Percentiles rank a stretch among this genome's conserved stretches.
These are phyloP conservation scores for Esteya vermicola DNA, from an alignment of 2,329 filamentous ascomycete genomes.

Conservation along the genomic window DNA sequence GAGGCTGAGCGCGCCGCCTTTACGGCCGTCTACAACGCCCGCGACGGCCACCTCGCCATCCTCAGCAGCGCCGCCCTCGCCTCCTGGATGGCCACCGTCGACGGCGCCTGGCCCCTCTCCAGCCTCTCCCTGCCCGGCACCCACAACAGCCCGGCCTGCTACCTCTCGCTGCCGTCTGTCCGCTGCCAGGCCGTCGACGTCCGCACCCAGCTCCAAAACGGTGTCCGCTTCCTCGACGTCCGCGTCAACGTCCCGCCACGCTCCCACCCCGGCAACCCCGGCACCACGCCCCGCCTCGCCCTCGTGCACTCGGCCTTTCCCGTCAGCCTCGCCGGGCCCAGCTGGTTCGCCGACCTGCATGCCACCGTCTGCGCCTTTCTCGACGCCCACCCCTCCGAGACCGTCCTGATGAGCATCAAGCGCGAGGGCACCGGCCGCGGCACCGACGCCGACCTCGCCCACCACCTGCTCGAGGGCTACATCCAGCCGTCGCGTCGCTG, in stretches of 20 bases:
- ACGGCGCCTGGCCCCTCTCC: conserved; percentile 58
- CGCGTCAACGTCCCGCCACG: conserved; percentile 37
- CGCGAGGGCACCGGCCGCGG: conserved; percentile 74
- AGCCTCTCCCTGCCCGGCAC: conserved; percentile 85
- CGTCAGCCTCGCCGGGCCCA: conserved; percentile 66
- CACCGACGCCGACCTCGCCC: conserved; percentile 65
- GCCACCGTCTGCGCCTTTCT: conserved; percentile 62
- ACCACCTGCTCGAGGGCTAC: conserved; percentile 61
- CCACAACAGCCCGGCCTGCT: conserved; percentile 81
- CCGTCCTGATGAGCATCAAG: conserved; percentile 76
- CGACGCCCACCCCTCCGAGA: conserved; percentile 62
- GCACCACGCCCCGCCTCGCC: too few species aligned
- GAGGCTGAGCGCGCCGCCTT: conserved; percentile 31
- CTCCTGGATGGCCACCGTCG: conserved; percentile 69
- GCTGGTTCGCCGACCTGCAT: conserved; percentile 65
- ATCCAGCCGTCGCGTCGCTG: conserved; percentile 45
- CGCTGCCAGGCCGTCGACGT: conserved; percentile 78
- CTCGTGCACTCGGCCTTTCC: conserved; percentile 89
- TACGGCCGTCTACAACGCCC: conserved; percentile 51
- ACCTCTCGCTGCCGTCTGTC: conserved; percentile 78
- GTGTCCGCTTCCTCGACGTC: conserved; percentile 88
- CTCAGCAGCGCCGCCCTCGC: conserved; percentile 56
- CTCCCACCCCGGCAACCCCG: conserved; percentile 43
- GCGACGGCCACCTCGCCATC: conserved; percentile 43
- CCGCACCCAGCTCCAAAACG: conserved; percentile 68